Conservation (phyloP, 2,329 filamentous ascomycete species). For the Epichloe sp. region DNA sequence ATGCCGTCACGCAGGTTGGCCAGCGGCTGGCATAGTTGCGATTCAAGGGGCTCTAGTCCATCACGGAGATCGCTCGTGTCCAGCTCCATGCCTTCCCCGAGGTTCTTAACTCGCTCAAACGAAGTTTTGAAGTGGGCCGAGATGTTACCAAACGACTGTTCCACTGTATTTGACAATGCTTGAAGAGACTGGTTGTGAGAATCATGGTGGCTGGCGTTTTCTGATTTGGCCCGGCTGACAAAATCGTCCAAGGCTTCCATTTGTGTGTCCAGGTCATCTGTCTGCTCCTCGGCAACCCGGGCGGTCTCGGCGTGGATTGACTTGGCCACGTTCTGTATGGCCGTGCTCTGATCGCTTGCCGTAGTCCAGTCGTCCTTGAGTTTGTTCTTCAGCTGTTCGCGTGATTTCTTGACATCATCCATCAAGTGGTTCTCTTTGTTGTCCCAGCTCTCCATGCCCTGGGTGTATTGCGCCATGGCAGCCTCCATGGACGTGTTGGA, state of each 20-base stretch:
- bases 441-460: slow-evolving; percentile 64
- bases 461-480: slow-evolving; percentile 51
- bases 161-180: slow-evolving; percentile 52
- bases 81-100: slow-evolving; percentile 54
- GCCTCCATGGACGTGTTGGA: slow-evolving; percentile 53
- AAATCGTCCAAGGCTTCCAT: slow-evolving; percentile 87
- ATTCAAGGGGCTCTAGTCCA: slow-evolving; percentile 46
- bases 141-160: slow-evolving; percentile 59
- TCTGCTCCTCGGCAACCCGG: slow-evolving; percentile 78
- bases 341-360: slow-evolving; percentile 68
- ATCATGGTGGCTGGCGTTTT: slow-evolving; percentile 68
- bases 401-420: slow-evolving; percentile 56
- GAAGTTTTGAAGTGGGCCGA: slow-evolving; percentile 57
- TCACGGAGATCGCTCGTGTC: slow-evolving; percentile 46
- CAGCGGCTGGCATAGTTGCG: slow-evolving; percentile 55
- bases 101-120: slow-evolving; percentile 50
- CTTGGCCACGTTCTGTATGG: slow-evolving; percentile 70
- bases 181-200: slow-evolving; percentile 55
- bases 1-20: slow-evolving; percentile 59
- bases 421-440: slow-evolving; percentile 55
- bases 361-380: slow-evolving; percentile 77
- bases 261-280: slow-evolving; percentile 74
- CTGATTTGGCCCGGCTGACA: slow-evolving; percentile 64
- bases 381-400: slow-evolving; percentile 66
- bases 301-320: slow-evolving; percentile 86